A percentile compares a stretch with the other conserved stretches of the same genome.
These are phyloP conservation scores for Eucalyptus curtisii DNA, from an alignment of 345 rosid species.

Conservation along the genomic window DNA sequence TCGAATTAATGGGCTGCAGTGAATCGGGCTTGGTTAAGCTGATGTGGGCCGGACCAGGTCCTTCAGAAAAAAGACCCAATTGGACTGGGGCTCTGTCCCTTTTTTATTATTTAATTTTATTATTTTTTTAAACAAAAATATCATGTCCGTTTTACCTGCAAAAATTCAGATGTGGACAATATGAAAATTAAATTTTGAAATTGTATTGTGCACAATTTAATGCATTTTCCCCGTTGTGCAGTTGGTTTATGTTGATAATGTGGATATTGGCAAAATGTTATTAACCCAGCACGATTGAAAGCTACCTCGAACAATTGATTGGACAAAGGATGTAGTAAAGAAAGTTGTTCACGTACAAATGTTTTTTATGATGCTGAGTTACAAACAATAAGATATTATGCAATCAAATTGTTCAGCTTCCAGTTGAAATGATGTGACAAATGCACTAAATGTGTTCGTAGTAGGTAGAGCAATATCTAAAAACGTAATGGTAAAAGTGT, in stretches of 20 bases:
- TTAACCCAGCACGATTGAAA: too few relatives aligned
- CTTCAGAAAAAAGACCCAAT: accelerated
- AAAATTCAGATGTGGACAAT: not conserved
- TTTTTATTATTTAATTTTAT: too few relatives aligned
- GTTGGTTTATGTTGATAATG: too few relatives aligned
- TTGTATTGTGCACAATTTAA: not conserved
- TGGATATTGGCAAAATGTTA: too few relatives aligned
- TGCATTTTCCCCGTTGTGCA: not conserved
- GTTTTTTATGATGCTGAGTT: too few relatives aligned
- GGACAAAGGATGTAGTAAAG: too few relatives aligned
- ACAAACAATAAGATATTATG: not conserved
- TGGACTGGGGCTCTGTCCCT: not conserved
- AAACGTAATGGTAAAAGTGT: not conserved
- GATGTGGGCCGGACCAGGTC: not conserved
- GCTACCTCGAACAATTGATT: accelerated
- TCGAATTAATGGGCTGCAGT: accelerated
- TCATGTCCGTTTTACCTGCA: not conserved
- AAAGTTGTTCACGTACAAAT: too few relatives aligned
- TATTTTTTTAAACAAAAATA: too few relatives aligned
- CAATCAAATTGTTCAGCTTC: not conserved
- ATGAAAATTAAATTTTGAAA: too few relatives aligned
- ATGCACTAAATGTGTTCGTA: not conserved
- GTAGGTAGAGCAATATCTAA: not conserved
- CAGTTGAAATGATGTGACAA: not conserved
- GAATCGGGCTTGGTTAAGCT: not conserved